These are phyloP conservation scores for Sedum album DNA, from an alignment of 164 flowering plant genomes.

Conservation along the genomic window DNA sequence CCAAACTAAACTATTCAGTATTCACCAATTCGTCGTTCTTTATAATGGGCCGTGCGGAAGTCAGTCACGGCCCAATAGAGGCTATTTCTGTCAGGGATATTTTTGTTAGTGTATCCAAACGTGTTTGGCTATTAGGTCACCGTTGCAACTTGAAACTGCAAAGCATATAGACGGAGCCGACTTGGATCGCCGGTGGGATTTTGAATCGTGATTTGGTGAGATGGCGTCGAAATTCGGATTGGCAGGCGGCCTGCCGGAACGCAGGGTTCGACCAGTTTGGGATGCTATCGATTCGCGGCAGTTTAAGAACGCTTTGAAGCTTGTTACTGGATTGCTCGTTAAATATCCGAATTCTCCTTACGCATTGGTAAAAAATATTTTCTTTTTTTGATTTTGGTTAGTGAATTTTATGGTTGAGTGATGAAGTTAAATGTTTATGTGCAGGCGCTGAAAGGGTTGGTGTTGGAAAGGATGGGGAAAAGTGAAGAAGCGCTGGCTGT, in stretches of 20 bases:
- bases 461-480: constrained; percentile 88
- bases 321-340: constrained; percentile 44
- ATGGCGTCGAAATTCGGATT: constrained; percentile 81
- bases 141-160: not conserved
- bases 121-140: not conserved
- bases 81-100: not conserved
- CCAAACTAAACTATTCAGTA: not conserved
- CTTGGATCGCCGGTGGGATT: not conserved
- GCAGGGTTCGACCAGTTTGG: constrained; percentile 87
- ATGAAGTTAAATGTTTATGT: not conserved
- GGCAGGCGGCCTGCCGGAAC: constrained; percentile 93
- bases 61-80: not conserved
- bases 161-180: not conserved
- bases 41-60: not conserved
- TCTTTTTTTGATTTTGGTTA: not conserved
- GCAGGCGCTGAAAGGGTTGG: constrained; percentile 79
- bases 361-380: constrained; percentile 55
- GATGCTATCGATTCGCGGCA: constrained; percentile 93
- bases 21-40: too few relatives aligned
- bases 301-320: constrained; percentile 81
- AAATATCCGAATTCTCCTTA: constrained; percentile 73
- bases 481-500: constrained; percentile 65
- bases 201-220: not conserved
- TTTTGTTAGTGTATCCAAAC: not conserved
- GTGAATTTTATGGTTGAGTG: too few relatives aligned